Base-by-base conservation (phyloP, 1,139 yeast species). In the Taphrina pruni region DNA sequence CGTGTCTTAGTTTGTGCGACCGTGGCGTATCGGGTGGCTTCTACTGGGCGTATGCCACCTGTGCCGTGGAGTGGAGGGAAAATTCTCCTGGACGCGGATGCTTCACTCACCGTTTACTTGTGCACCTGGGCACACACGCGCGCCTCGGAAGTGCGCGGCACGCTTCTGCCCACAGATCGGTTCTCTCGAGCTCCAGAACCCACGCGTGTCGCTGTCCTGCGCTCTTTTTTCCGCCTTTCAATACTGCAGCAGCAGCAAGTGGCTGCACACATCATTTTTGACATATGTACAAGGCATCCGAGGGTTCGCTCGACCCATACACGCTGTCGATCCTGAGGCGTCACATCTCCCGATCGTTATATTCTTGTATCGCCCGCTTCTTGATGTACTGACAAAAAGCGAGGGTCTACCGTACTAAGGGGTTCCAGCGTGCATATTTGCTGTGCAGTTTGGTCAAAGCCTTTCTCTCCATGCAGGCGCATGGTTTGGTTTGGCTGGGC, bases 21-120 rank as follows among this genome's bases (percentile, higher is more conserved):
- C 36, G 36, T 50, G 54, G 54, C 54, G 36, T 8, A 11, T 50
- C 54, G n/a, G 36, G 36, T 50, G 54, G 54, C 54, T 50, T 50
- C 4, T 26, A 2, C 36, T 32, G 32, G 54, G 54, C 54, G 6
- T 4, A 11, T 26, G 32, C 32, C 32, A 26, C 32, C 32, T 26
- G 32, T 4, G 32, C 32, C 4, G 32, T 26, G 32, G 32, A 26
- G 2, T 17, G 48, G 48, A 45, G 20, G 48, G 48, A 11, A 45
- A 45, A 45, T 45, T 45, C 48, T n/a, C 48, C 48, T 45, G 48
- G 48, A 39, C 14, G 43, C 43, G 3, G 14, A 6, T 14, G 43
- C 43, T 4, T 26, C 32, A 26, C 32, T 4, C 32, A 26, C 32
- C 32, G 4, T 26, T 2, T 26, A 17, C 4, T 26, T 26, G 32